A percentile compares a stretch with the other conserved stretches of the same genome.
Conservation (phyloP, 306 rosid genomes). For the Vigna reflexopilosa region DNA sequence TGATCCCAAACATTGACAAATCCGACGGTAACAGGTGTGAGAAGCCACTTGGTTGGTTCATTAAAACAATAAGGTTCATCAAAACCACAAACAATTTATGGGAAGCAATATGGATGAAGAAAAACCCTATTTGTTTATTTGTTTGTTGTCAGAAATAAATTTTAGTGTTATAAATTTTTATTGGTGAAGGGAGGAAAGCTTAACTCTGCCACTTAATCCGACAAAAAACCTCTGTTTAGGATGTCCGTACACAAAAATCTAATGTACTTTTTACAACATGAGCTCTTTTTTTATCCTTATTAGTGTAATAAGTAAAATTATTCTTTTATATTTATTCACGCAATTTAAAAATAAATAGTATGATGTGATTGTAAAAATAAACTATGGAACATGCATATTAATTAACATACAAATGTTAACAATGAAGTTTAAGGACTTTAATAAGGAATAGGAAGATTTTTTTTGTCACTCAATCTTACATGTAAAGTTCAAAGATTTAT, state of each 20-base stretch:
- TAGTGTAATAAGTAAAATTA: too few relatives aligned
- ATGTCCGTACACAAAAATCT: conserved; percentile 39
- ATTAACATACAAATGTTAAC: too few relatives aligned
- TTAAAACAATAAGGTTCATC: not conserved
- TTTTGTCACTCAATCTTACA: too few relatives aligned
- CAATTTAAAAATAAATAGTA: too few relatives aligned
- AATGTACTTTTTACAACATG: too few relatives aligned
- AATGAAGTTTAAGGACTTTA: too few relatives aligned
- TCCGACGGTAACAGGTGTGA: conserved; percentile 25
- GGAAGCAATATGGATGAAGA: not conserved
- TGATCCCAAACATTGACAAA: not conserved
- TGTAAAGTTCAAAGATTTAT: too few relatives aligned
- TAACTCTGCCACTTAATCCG: conserved; percentile 24
- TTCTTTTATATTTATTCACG: too few relatives aligned
- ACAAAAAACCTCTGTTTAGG: not conserved
- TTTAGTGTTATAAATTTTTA: not conserved
- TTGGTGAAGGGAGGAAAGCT: conserved; percentile 4
- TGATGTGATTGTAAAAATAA: too few relatives aligned
- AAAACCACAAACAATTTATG: conserved; percentile 17
- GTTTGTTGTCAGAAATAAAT: conserved; percentile 5
- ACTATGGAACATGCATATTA: too few relatives aligned
- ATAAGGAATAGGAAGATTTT: too few relatives aligned
- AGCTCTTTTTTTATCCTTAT: too few relatives aligned
- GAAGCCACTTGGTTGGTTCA: not conserved
- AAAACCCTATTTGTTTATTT: not conserved